These are phyloP conservation scores for Leccinum glutinopallens DNA, from an alignment of 1,284 basidiomycete genomes.

Conservation along the genomic window DNA sequence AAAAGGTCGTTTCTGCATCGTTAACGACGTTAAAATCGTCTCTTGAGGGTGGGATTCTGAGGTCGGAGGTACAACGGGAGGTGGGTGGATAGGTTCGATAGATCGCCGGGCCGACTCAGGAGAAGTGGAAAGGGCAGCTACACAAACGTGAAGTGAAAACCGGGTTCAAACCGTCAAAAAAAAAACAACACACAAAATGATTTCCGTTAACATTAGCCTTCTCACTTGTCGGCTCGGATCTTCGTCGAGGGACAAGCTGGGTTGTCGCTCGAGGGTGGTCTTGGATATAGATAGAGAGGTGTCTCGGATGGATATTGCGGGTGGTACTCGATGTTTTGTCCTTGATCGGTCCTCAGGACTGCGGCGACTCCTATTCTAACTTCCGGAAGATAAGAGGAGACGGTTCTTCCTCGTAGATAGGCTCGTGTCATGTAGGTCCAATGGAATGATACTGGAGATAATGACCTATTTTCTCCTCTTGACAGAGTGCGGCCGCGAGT, in stretches of 20 bases:
- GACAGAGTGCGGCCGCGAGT: no score
- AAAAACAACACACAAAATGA: slow-evolving; percentile 31
- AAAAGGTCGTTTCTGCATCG: slow-evolving; percentile 22
- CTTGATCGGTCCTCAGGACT: slow-evolving; percentile 52
- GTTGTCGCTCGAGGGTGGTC: slow-evolving; percentile 30
- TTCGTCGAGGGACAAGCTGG: slow-evolving; percentile 23
- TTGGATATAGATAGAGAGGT: slow-evolving; percentile 40
- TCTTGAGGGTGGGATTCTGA: slow-evolving; percentile 25
- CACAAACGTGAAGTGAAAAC: slow-evolving; percentile 17
- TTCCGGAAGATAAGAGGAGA: slow-evolving; percentile 37
- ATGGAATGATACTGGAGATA: slow-evolving; percentile 45
- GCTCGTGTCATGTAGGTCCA: no score
- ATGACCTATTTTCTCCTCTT: no score
- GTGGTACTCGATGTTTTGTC: slow-evolving; percentile 65
- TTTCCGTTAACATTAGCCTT: slow-evolving; percentile 39
- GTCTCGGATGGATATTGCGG: slow-evolving; percentile 46
- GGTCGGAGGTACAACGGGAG: slow-evolving; percentile 29
- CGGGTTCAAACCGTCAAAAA: background rate
- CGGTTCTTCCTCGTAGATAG: slow-evolving; percentile 21
- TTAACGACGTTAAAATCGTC: slow-evolving; percentile 14
- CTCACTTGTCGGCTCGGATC: slow-evolving; percentile 31
- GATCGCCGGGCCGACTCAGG: slow-evolving; percentile 28
- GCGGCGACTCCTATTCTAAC: slow-evolving; percentile 51
- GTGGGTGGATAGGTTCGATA: slow-evolving; percentile 35
- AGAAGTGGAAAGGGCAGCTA: slow-evolving; percentile 25